A percentile compares a stretch with the other conserved stretches of the same genome.
phyloP scores from a whole-genome alignment of 108 stramenopile genomes.

The Chaetoceros muelleri region DNA sequence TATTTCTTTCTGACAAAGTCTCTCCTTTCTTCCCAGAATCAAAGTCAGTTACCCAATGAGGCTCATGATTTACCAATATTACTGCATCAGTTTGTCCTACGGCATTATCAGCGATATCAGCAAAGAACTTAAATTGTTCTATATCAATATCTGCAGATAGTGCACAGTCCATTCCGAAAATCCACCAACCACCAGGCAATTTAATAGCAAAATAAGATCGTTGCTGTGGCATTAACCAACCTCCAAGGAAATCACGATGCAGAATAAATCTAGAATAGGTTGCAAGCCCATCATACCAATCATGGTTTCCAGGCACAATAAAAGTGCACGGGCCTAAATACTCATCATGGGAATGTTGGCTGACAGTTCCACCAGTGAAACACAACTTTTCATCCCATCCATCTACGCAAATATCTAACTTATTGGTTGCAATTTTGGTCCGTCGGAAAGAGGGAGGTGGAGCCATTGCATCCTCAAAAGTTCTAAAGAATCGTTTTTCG shows the following conservation, averaged over 20 bases:
- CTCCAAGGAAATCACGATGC: conserved; percentile 48
- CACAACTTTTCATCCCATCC: conserved; percentile 19
- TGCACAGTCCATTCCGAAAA: conserved; percentile 41
- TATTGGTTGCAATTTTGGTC: conserved; percentile 35
- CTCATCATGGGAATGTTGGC: not conserved
- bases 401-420: conserved; percentile 35
- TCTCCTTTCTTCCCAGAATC: conserved; percentile 24
- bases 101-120: conserved; percentile 18
- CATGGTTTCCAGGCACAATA: conserved; percentile 48
- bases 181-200: conserved; percentile 47
- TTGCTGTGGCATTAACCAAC: conserved; percentile 52
- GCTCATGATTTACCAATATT: conserved; percentile 42
- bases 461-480: conserved; percentile 51
- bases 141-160: conserved; percentile 49
- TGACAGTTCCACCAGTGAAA: conserved; percentile 3
- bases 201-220: conserved; percentile 48
- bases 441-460: conserved; percentile 39
- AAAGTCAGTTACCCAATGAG: conserved; percentile 42
- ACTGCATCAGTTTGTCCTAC: conserved; percentile 26
- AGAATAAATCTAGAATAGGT: conserved; percentile 46
- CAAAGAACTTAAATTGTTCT: conserved; percentile 56
- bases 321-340: conserved; percentile 18
- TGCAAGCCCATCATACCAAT: conserved; percentile 49
- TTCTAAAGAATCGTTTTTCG: conserved; percentile 42
- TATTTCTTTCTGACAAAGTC: conserved; percentile 19